Base-by-base conservation (phyloP, 2,329 filamentous ascomycete genomes). In the Neobulgaria alba region DNA sequence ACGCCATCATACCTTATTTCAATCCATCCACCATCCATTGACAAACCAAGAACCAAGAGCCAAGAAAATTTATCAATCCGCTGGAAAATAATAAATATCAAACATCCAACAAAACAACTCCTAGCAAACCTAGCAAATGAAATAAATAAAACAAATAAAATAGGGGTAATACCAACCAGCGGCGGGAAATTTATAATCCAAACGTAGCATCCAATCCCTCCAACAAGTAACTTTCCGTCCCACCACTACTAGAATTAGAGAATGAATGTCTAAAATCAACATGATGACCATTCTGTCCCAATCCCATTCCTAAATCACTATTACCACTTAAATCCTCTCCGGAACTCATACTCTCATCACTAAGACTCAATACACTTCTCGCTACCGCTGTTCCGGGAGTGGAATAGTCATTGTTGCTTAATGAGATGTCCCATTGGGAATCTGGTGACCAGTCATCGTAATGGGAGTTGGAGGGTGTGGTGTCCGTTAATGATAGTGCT, bases 351-450 rank as follows among this genome's bases (percentile, higher is more conserved):
- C 73, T 77, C 55, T 78, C 75, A 34, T 77, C 74, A 4, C 72
- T 76, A 45, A 76, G 73, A 57, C 73, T 77, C 20, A 76, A 58
- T 3, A 76, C 71, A 45, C 73, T 77, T 49, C 72, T 72, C 20
- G 71, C 60, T 50, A 60, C 36, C 46, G 58, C 46, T 45, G 57
- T 41, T 33, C 43, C 42, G 17, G 26, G 39, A 1, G 50, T 43
- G 29, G 61, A 54, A 36, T 66, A 63, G n/a, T 63, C 62, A 48
- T 60, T 58, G 33, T 55, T 64, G 50, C 39, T 59, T 58, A 66
- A 64, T 62, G 54, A 46, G 48, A 59, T 56, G 46, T 61, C 57
- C 60, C 75, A 79, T n/a, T 47, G 46, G 2, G 70, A 64, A 44
- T 77, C 73, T 0, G 73, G 71, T 2, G 73, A 72, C 76, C 74